Base-by-base conservation (phyloP, 1,139 yeast species). In the Geotrichum australiense region DNA sequence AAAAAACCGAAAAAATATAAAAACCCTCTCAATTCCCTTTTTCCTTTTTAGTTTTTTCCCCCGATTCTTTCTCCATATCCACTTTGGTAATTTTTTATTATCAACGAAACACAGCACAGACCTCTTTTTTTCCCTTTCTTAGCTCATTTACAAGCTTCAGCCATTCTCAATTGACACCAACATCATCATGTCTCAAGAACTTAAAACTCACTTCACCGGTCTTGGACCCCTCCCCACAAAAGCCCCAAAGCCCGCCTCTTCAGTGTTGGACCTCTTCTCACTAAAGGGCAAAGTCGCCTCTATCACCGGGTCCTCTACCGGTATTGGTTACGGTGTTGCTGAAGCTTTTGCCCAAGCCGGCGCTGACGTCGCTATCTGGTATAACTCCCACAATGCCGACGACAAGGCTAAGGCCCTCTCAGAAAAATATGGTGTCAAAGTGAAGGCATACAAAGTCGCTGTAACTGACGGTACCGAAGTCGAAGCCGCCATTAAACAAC, bases 271-370 rank as follows among this genome's bases (percentile, higher is more conserved):
- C 52, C 49, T 58, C 43, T 63, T 63, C 53, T 61, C 64, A 0
- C 68, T 84, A 49, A 82, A 80, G 68, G 94, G 94, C 16, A 84
- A 83, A 61, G 85, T 82, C 15, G 94, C 94, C 43, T 76, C 86
- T n/a, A 76, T 86, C 47, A 83, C 95, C 15, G 96, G 96, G 25
- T 80, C 93, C 3, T 80, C 93, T 12, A 73, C 81, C 29, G 96
- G 96, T 22, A 86, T 86, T 54, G 96, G 96, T 10, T 71, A 66
- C 51, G 86, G 84, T 4, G 85, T 84, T 21, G 95, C 94, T 34
- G 82, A 78, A 57, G 93, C 89, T 0, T 84, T 69, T 56, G 89
- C 93, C 39, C 93, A 84, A 65, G 94, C 93, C 3, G 96, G 95
- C 41, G 95, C 94, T 8, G 86, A 83, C 52, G 81, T 86, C 35